phyloP scores from a whole-genome alignment of 768 basidiomycete genomes.

The Boletus coccyginus region DNA sequence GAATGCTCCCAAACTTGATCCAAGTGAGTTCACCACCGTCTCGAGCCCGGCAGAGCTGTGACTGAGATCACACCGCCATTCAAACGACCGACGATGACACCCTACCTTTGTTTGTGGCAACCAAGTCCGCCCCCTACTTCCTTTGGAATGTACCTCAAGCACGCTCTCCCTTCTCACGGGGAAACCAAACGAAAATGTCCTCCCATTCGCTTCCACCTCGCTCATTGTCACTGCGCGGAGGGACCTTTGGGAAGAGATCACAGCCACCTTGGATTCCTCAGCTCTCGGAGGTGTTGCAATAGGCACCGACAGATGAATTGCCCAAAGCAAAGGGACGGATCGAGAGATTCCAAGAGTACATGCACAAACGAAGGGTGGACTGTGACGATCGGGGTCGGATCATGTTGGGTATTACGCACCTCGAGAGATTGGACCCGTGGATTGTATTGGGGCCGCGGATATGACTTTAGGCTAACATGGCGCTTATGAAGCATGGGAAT shows the following conservation, averaged over 20 bases:
- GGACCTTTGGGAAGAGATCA: constrained; percentile 39
- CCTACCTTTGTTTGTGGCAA: not conserved
- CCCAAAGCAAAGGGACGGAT: constrained; percentile 59
- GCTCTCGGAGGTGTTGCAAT: constrained; percentile 69
- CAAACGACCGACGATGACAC: not conserved
- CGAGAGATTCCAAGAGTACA: constrained; percentile 57
- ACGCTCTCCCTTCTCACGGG: constrained; percentile 76
- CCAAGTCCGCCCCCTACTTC: constrained; percentile 63
- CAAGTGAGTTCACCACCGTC: constrained; percentile 40
- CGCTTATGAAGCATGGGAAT: constrained; percentile 72
- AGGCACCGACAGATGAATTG: constrained; percentile 65
- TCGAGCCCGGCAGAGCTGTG: not conserved
- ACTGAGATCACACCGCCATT: not conserved
- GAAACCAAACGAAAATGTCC: constrained; percentile 78
- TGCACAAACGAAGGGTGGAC: constrained; percentile 71
- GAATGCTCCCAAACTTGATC: constrained; percentile 53
- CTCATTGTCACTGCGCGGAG: constrained; percentile 51
- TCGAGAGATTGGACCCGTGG: not conserved
- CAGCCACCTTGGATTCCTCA: constrained; percentile 46
- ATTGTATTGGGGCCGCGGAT: not conserved
- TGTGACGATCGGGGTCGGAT: constrained; percentile 68
- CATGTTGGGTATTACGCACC: constrained; percentile 49
- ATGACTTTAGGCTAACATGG: constrained; percentile 52
- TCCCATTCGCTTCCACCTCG: constrained; percentile 73
- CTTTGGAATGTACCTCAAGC: constrained; percentile 69